Evolutionary conservation across 169 alveolate genomes (phyloP).

Genomic region (Plasmodium coatneyi): DNA sequence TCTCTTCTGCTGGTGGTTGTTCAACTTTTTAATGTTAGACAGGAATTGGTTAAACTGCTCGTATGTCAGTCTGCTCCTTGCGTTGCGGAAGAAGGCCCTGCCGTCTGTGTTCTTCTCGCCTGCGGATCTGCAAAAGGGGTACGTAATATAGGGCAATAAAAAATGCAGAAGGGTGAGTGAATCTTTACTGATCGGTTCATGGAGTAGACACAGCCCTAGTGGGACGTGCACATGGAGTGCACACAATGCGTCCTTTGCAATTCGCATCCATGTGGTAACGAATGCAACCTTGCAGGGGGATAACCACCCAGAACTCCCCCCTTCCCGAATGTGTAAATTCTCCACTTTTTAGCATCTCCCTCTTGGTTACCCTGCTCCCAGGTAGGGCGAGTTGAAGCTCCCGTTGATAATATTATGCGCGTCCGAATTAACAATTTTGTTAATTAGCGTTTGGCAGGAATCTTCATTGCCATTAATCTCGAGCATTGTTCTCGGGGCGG

Average conservation of each 20-base stretch:
- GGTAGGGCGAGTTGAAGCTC: conserved; percentile 54
- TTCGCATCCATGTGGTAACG: background rate
- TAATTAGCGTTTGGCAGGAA: conserved; percentile 54
- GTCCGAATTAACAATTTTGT: conserved; percentile 71
- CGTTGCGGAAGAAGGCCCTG: conserved; percentile 80
- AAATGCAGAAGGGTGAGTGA: no score
- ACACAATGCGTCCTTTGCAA: background rate
- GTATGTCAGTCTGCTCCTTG: conserved; percentile 80
- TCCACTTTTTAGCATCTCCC: background rate
- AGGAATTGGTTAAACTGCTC: conserved; percentile 87
- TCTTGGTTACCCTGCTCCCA: conserved; percentile 49
- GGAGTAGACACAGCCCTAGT: background rate
- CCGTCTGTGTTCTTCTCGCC: conserved; percentile 41
- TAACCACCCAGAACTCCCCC: background rate
- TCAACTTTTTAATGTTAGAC: conserved; percentile 87
- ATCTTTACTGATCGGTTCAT: background rate
- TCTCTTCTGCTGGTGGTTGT: conserved; percentile 88
- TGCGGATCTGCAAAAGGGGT: conserved; percentile 2
- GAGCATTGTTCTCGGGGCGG: conserved; percentile 75
- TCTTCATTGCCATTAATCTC: conserved; percentile 74
- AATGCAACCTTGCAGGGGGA: background rate
- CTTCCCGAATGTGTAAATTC: background rate
- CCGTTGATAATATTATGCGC: conserved; percentile 64
- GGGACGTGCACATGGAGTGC: background rate
- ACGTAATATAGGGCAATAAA: no score